Evolutionary conservation across 371 early-diverging fungal genomes (phyloP).

Genomic region (Rhizopus sp.): DNA sequence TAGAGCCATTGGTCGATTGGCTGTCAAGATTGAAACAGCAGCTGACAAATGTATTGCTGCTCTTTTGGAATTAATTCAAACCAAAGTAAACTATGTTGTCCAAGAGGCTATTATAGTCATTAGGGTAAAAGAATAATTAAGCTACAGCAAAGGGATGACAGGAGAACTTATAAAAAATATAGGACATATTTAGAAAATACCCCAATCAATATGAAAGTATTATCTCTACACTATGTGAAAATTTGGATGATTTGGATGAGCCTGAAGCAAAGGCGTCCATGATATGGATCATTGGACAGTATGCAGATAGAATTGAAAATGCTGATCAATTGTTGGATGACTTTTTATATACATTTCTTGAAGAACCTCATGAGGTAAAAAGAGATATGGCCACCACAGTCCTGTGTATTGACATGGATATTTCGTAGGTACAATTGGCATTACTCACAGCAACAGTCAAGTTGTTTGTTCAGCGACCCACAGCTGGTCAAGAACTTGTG

Average conservation of each 20-base stretch:
- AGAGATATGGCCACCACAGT: not conserved
- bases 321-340: conserved; percentile 79
- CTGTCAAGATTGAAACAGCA: conserved; percentile 83
- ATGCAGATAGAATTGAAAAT: conserved; percentile 92
- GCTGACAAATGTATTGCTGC: conserved; percentile 87
- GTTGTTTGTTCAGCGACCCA: conserved; percentile 90
- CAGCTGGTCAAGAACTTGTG: conserved; percentile 86
- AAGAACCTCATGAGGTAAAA: conserved; percentile 78
- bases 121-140: conserved; percentile 19
- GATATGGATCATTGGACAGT: conserved; percentile 97
- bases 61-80: conserved; percentile 83
- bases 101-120: conserved; percentile 89
- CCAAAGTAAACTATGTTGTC: conserved; percentile 91
- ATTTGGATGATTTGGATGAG: conserved; percentile 89
- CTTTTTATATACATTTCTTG: conserved; percentile 84
- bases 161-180: not conserved
- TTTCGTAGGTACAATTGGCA: conserved; percentile 81
- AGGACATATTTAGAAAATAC: conserved; percentile 95
- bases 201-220: conserved; percentile 92
- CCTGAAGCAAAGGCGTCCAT: conserved; percentile 94
- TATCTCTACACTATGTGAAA: conserved; percentile 85
- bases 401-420: not conserved
- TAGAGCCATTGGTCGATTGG: conserved; percentile 89
- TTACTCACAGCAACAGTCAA: conserved; percentile 95
- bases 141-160: not conserved